Conservation (phyloP, 1,139 yeast species). For the Hanseniaspora gamundiae region DNA sequence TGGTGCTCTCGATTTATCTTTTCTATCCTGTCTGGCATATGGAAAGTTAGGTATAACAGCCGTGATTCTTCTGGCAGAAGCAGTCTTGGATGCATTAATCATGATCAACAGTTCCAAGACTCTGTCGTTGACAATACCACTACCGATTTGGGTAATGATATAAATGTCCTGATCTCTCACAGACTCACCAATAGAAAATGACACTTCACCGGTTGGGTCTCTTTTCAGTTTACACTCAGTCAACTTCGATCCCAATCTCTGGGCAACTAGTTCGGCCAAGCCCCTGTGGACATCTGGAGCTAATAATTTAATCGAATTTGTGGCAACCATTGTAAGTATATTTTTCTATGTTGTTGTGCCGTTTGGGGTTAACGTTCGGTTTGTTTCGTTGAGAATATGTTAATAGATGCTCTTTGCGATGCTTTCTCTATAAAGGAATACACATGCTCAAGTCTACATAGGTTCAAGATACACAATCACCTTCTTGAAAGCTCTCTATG, state of each 20-base stretch:
- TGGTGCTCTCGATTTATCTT: slow-evolving; percentile 73
- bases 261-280: slow-evolving; percentile 64
- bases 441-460: too few relatives aligned
- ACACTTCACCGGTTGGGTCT: slow-evolving; percentile 61
- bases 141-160: slow-evolving; percentile 53
- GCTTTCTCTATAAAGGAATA: too few relatives aligned
- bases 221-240: slow-evolving; percentile 58
- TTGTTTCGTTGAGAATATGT: too few relatives aligned
- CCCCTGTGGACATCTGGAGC: slow-evolving; percentile 92
- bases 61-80: slow-evolving; percentile 68
- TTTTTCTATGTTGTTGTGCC: slow-evolving; percentile 1
- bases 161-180: slow-evolving; percentile 71
- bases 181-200: slow-evolving; percentile 61
- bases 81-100: slow-evolving; percentile 67
- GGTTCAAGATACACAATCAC: too few relatives aligned
- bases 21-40: slow-evolving; percentile 74
- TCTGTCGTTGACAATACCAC: slow-evolving; percentile 59
- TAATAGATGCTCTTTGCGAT: too few relatives aligned
- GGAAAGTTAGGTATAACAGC: slow-evolving; percentile 75
- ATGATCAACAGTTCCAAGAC: slow-evolving; percentile 59
- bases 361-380: not conserved
- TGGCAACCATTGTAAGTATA: slow-evolving; percentile 7
- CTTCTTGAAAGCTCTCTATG: too few relatives aligned
- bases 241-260: slow-evolving; percentile 45
- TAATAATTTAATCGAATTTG: slow-evolving; percentile 44